Evolutionary conservation across 441 rosid genomes (phyloP).

Genomic region (Biscutella laevigata): DNA sequence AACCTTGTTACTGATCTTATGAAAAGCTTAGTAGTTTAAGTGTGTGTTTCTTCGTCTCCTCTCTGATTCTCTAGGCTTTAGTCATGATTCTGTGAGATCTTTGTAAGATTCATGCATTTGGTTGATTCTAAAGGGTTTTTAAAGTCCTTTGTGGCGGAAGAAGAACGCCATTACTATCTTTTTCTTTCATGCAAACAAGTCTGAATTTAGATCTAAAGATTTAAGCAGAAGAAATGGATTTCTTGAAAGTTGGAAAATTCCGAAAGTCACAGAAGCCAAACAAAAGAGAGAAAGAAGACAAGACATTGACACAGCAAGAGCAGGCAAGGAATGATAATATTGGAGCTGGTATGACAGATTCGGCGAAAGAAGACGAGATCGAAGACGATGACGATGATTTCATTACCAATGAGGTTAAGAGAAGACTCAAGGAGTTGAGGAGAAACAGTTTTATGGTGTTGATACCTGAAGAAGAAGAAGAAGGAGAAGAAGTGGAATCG

Average conservation of each 20-base stretch:
- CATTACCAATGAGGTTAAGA: conserved; percentile 83
- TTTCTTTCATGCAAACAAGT: conserved; percentile 19
- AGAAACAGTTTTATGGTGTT: conserved; percentile 86
- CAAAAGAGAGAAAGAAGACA: conserved; percentile 46
- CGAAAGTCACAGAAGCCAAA: conserved; percentile 46
- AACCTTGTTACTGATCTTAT: conserved; percentile 13
- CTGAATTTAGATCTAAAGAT: conserved; percentile 19
- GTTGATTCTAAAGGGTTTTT: conserved; percentile 3
- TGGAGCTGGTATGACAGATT: conserved; percentile 19
- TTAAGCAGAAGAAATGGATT: conserved; percentile 44
- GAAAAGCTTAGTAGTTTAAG: not conserved
- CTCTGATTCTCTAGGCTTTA: conserved; percentile 5
- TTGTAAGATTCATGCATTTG: conserved; percentile 17
- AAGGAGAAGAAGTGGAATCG: conserved; percentile 44
- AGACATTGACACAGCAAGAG: conserved; percentile 33
- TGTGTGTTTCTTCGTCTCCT: not conserved
- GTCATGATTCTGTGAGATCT: conserved; percentile 13
- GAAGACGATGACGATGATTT: conserved; percentile 96
- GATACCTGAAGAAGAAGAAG: conserved; percentile 92
- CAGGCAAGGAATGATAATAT: conserved; percentile 38
- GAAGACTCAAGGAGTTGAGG: conserved; percentile 77
- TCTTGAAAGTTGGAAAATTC: conserved; percentile 60
- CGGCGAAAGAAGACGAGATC: conserved; percentile 32
- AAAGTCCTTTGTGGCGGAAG: conserved; percentile 1
- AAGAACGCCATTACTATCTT: not conserved